Evolutionary conservation across 2,329 filamentous ascomycete species (phyloP), one percentile per base, ranked within the genome.

Genomic region (Boeremia exigua): DNA sequence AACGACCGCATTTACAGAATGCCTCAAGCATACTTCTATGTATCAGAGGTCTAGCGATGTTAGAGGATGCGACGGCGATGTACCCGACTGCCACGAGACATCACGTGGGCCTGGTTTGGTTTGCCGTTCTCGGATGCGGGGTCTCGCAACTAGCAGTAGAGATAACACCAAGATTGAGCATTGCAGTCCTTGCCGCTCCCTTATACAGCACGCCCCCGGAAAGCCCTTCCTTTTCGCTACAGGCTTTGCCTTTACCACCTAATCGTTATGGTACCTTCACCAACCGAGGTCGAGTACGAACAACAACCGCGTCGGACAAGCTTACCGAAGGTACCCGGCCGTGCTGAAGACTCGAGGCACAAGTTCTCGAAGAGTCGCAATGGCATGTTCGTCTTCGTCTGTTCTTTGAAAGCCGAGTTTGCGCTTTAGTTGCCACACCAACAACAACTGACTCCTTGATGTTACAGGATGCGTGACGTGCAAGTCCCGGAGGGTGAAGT

Each of bases 401-500:
- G 33, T 49, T 53, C 33, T 42, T 48, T 27, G 6, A 19, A 15
- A 39, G 45, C 40, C 17, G n/a, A 30, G 1, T 9, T 29, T 37
- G 37, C 19, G 36, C 42, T 51, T 48, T 12, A 14, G 12, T 34
- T 44, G 27, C 38, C 29, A 19, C 17, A 11, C 29, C 9, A 6
- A 37, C 3, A 25, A 47, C 15, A 30, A 51, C 59, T 63, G 46
- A 65, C 49, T 39, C 27, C 32, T 28, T 17, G 48, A 27, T 12
- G n/a, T 54, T 6, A 37, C 39, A 89, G 87, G 88, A 65, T 90
- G 88, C 74, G 81, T 86, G 61, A 89, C 88, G 53, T 90, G 88
- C 78, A 90, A 90, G 75, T 81, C 85, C 55, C 89, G 89, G 75
- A 80, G 88, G 62, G 77, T 90, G 43, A 90, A 90, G 75, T 90